These are phyloP conservation scores for Yarrowia sp. DNA, from an alignment of 805 yeast species.

Conservation along the genomic window DNA sequence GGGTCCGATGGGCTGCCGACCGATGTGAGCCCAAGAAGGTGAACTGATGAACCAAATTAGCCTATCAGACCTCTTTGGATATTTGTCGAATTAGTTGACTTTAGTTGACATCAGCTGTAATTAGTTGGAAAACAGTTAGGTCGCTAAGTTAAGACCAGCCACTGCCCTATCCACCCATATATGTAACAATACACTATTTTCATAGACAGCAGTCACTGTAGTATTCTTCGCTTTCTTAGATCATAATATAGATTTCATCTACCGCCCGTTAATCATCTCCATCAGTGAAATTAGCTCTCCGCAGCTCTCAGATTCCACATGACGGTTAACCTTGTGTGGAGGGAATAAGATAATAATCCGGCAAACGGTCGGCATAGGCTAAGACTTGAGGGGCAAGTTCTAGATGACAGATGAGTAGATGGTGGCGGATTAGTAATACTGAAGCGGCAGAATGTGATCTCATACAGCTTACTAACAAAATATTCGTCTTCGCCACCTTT, in stretches of 20 bases:
- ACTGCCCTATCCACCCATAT: background rate
- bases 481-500: background rate
- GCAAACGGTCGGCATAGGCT: slow-evolving; percentile 27
- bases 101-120: background rate
- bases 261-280: background rate
- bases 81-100: background rate
- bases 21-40: slow-evolving; percentile 6
- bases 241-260: too few relatives aligned
- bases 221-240: too few relatives aligned
- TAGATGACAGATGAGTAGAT: background rate
- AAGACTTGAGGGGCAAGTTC: background rate
- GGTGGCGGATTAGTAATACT: background rate
- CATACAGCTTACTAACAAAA: too few relatives aligned
- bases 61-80: too few relatives aligned
- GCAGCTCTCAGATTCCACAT: background rate
- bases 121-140: too few relatives aligned
- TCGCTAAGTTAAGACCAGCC: background rate
- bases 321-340: slow-evolving; percentile 1
- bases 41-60: too few relatives aligned
- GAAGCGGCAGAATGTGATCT: too few relatives aligned
- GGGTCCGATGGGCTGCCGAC: slow-evolving; percentile 49
- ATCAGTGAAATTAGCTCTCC: background rate
- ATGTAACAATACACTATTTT: background rate
- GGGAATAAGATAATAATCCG: slow-evolving; percentile 18
- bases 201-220: background rate